These are phyloP conservation scores for Syzygium malaccense DNA, from an alignment of 441 rosid species.

Conservation along the genomic window DNA sequence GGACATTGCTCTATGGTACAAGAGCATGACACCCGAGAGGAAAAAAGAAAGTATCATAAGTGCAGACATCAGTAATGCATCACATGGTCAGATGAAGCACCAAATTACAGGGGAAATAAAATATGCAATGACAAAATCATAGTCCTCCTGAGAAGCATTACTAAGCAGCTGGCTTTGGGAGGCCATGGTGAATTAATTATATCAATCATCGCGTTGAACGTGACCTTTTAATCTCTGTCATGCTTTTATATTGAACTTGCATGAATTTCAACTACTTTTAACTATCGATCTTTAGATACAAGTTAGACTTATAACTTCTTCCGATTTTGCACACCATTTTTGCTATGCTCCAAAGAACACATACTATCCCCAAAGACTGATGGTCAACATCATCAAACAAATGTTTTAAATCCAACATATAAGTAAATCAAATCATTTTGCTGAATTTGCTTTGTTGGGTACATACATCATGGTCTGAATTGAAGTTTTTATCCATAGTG, in stretches of 20 bases:
- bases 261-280: not conserved
- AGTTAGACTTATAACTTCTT: too few species aligned
- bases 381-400: not conserved
- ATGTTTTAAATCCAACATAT: not conserved
- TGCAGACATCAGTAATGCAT: not conserved
- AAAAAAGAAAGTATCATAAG: not conserved
- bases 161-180: not conserved
- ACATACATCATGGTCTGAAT: constrained; percentile 53
- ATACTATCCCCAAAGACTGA: not conserved
- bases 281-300: too few species aligned
- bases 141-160: not conserved
- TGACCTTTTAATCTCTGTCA: not conserved
- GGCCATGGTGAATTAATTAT: not conserved
- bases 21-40: not conserved
- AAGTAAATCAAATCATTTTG: not conserved
- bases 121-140: not conserved
- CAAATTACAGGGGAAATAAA: not conserved
- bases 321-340: not conserved
- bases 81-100: not conserved
- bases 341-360: not conserved
- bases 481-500: constrained; percentile 32
- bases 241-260: not conserved
- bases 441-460: not conserved
- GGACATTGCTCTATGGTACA: not conserved
- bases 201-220: not conserved